Conservation (phyloP, 1,284 basidiomycete species). For the Athelia sp. region DNA sequence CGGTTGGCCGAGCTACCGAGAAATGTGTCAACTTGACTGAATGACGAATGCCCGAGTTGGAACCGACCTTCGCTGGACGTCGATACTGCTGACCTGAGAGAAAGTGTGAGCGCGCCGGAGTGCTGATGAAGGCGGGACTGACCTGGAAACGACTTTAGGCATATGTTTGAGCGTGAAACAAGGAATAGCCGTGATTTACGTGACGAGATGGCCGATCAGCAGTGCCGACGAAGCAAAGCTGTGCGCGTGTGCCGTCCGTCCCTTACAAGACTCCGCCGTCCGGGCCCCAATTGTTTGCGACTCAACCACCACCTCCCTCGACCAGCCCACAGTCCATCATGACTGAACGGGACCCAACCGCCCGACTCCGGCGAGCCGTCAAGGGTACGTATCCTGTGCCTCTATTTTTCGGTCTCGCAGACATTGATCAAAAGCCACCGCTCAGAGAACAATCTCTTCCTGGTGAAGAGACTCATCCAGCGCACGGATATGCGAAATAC, state of each 20-base stretch:
- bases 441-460: constrained; percentile 86
- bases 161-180: no score
- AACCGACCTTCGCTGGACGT: constrained; percentile 72
- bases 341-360: constrained; percentile 77
- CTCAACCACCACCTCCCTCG: constrained; percentile 15
- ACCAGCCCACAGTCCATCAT: no score
- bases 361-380: constrained; percentile 71
- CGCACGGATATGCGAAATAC: constrained; percentile 86
- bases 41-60: constrained; percentile 9
- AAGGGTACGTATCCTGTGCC: constrained; percentile 46
- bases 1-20: constrained; percentile 64
- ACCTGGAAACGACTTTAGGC: constrained; percentile 80
- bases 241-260: no score
- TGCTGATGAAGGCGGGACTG: constrained; percentile 61
- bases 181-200: no score
- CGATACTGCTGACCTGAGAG: constrained; percentile 56
- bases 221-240: no score
- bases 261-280: no score
- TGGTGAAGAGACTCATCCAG: constrained; percentile 78
- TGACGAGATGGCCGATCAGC: no score
- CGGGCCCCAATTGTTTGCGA: constrained; percentile 17
- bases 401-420: constrained; percentile 2
- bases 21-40: constrained; percentile 9
- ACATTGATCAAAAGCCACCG: constrained; percentile 7
- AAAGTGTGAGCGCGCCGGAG: no score